Evolutionary conservation across 495 filamentous ascomycete species (phyloP).

Genomic region (Tuber indicum): DNA sequence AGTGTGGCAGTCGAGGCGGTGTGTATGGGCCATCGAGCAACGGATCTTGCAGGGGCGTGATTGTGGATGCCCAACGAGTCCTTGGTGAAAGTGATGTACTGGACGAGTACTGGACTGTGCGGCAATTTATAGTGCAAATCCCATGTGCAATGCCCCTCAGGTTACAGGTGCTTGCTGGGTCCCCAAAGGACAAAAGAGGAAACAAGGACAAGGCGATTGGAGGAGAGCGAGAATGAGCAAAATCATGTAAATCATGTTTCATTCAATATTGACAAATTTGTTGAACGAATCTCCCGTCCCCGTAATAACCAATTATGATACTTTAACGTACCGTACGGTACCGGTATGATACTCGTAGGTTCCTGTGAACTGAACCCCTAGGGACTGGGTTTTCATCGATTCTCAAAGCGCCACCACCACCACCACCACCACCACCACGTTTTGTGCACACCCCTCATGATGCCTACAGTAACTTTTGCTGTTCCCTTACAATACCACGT

Average conservation of each 20-base stretch:
- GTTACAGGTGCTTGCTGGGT: neutral
- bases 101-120: neutral
- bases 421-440: neutral
- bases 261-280: neutral
- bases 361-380: neutral
- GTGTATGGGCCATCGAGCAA: neutral
- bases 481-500: neutral
- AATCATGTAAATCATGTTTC: constrained; percentile 1
- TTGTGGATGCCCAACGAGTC: neutral
- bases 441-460: neutral
- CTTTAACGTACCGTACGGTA: too few relatives aligned
- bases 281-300: neutral
- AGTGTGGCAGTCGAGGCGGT: neutral
- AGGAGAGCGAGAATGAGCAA: neutral
- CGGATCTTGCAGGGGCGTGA: neutral
- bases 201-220: neutral
- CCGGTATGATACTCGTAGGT: neutral
- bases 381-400: neutral
- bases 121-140: neutral
- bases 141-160: neutral
- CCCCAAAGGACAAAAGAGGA: neutral
- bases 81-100: neutral
- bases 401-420: neutral
- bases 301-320: neutral
- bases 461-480: neutral